Conservation (phyloP, 495 filamentous ascomycete genomes). For the Aspergillus saccharolyticus region DNA sequence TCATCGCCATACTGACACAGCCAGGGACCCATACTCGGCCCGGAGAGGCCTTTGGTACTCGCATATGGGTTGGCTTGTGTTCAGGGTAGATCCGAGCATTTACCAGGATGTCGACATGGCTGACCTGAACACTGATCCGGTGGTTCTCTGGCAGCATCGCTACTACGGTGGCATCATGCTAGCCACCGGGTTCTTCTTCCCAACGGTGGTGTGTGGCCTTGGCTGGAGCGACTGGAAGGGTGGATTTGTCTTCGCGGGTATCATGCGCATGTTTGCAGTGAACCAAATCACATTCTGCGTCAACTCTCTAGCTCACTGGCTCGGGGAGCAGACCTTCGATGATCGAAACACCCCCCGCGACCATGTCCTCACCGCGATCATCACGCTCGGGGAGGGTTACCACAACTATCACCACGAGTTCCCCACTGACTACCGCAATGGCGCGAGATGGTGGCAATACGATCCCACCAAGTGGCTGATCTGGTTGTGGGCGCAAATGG, state of each 20-base stretch:
- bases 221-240: constrained; percentile 82
- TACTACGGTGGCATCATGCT: constrained; percentile 87
- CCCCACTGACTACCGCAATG: constrained; percentile 97
- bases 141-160: constrained; percentile 92
- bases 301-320: constrained; percentile 98
- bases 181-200: constrained; percentile 81
- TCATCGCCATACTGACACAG: constrained; percentile 97
- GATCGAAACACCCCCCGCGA: constrained; percentile 98
- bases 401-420: constrained; percentile 99
- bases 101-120: constrained; percentile 95
- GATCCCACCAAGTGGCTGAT: constrained; percentile 99
- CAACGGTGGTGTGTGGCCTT: constrained; percentile 77
- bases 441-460: constrained; percentile 96
- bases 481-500: constrained; percentile 88
- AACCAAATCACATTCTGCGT: constrained; percentile 99
- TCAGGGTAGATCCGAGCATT: constrained; percentile 90
- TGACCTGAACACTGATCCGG: constrained; percentile 89
- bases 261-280: constrained; percentile 95
- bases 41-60: constrained; percentile 97
- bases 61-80: constrained; percentile 89
- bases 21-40: constrained; percentile 98
- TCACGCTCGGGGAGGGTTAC: constrained; percentile 96
- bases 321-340: constrained; percentile 95
- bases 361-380: constrained; percentile 90
- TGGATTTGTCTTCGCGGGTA: constrained; percentile 91